These are phyloP conservation scores for Solanum chacoense DNA, from an alignment of 305 asterid genomes.

Conservation along the genomic window DNA sequence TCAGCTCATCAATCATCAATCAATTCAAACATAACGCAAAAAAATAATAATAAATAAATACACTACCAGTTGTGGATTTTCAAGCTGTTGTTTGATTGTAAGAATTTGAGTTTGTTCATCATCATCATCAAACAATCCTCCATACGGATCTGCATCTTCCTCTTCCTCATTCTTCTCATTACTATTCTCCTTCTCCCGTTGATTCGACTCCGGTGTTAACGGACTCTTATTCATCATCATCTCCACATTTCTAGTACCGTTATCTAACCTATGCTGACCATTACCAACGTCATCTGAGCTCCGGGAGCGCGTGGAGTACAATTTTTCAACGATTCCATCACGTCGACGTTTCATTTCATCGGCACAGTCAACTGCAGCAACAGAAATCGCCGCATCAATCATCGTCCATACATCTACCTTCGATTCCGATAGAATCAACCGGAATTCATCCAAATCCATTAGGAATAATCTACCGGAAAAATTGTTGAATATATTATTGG, in stretches of 20 bases:
- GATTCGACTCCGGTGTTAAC: slow-evolving; percentile 83
- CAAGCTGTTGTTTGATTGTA: slow-evolving; percentile 66
- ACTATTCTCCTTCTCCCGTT: slow-evolving; percentile 4
- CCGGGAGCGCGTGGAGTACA: slow-evolving; percentile 45
- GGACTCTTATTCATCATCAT: slow-evolving; percentile 44
- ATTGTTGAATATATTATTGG: neutral
- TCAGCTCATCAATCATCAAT: neutral
- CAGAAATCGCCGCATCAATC: slow-evolving; percentile 70
- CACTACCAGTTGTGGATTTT: slow-evolving; percentile 62
- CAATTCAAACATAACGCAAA: neutral
- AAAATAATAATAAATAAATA: neutral
- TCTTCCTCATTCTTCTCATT: slow-evolving; percentile 11
- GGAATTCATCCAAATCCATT: slow-evolving; percentile 73
- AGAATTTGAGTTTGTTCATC: slow-evolving; percentile 64
- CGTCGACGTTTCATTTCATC: slow-evolving; percentile 65
- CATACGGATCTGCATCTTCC: slow-evolving; percentile 55
- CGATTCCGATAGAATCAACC: slow-evolving; percentile 54
- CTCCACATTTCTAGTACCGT: slow-evolving; percentile 11
- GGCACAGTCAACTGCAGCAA: slow-evolving; percentile 56
- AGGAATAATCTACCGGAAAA: neutral
- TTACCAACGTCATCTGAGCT: slow-evolving; percentile 32
- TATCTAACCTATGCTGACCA: slow-evolving; percentile 22
- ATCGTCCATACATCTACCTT: slow-evolving; percentile 61
- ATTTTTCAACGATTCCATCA: slow-evolving; percentile 58
- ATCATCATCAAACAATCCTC: slow-evolving; percentile 61